Evolutionary conservation across 495 filamentous ascomycete species (phyloP), one percentile per base, ranked within the genome.

Genomic region (Daldinia childiae): DNA sequence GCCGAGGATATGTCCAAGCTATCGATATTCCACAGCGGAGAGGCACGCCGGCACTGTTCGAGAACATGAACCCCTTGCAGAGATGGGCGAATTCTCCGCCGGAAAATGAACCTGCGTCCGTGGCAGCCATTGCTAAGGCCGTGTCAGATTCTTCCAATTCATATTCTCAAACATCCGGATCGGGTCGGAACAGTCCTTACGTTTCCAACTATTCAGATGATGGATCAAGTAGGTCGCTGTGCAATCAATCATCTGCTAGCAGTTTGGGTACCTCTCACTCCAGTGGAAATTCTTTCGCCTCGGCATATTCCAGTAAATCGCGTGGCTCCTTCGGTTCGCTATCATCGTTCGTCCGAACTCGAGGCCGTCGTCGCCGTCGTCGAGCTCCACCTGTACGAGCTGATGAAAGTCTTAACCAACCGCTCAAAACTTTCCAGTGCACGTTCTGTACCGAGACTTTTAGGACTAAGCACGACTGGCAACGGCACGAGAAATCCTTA

Each of bases 31-130:
- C 77, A 21, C 82, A 75, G 63, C 78, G 81, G 62, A 81, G 79
- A 63, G 80, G 81, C 5, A 82, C 80, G 6, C 79, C 84, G 66
- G 79, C 81, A 21, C 80, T 86, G 30, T 66, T 88, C 26, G 87
- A 90, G 36, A 81, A 87, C 77, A 89, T 94, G 89, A 92, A 92
- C 67, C 93, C 93, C 11, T 78, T 96, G 54, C 92, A 96, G 79
- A 85, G 93, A 84, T 97, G 93, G 93, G 88, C 91, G 79, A 84
- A 90, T 79, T 94, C 92, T 61, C 93, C 93, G 7, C 93, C 93
- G 19, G 92, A 95, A 82, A 86, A 95, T 83, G 93, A 95, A 89
- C 89, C 93, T 50, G 93, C 92, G 69, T 86, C 91, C 12, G 88
- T 92, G 29, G 88, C 87, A 27, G 93, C 89, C 81, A 95, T 97